These are phyloP conservation scores for Aureobasidium sp. DNA, from an alignment of 2,329 filamentous ascomycete genomes.

Conservation along the genomic window DNA sequence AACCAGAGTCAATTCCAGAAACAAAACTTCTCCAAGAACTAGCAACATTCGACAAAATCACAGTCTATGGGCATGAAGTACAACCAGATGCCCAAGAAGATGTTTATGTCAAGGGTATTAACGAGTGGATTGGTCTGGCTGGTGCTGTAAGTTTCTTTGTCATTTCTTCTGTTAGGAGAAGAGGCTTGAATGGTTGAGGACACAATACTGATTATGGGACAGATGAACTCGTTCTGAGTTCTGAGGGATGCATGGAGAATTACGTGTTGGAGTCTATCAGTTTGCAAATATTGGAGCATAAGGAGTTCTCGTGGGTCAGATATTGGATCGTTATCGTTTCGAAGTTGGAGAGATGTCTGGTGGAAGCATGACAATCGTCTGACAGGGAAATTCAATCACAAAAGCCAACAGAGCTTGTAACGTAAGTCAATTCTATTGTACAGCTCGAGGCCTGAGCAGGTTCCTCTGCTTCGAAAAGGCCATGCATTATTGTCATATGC, in stretches of 20 bases:
- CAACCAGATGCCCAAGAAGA: conserved; percentile 55
- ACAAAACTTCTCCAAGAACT: conserved; percentile 53
- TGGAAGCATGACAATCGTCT: background rate
- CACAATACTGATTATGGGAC: background rate
- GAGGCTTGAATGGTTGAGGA: background rate
- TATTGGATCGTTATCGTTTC: no score
- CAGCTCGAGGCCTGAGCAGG: background rate
- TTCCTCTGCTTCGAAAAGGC: background rate
- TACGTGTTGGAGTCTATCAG: no score
- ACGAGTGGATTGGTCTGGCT: conserved; percentile 73
- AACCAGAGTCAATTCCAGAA: conserved; percentile 36
- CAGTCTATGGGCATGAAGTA: conserved; percentile 78
- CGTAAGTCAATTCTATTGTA: conserved; percentile 4
- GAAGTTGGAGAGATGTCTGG: no score
- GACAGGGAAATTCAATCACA: background rate
- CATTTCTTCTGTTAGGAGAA: no score
- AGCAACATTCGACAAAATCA: conserved; percentile 62
- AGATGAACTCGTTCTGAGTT: conserved; percentile 5
- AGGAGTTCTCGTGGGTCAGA: no score
- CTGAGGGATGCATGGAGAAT: no score
- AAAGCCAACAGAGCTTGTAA: background rate
- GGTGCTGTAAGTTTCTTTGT: conserved; percentile 57
- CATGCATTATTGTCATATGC: conserved; percentile 4
- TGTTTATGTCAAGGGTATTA: conserved; percentile 62
- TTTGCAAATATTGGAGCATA: no score